Base-by-base conservation (phyloP, 345 rosid species). In the Microcos paniculata region DNA sequence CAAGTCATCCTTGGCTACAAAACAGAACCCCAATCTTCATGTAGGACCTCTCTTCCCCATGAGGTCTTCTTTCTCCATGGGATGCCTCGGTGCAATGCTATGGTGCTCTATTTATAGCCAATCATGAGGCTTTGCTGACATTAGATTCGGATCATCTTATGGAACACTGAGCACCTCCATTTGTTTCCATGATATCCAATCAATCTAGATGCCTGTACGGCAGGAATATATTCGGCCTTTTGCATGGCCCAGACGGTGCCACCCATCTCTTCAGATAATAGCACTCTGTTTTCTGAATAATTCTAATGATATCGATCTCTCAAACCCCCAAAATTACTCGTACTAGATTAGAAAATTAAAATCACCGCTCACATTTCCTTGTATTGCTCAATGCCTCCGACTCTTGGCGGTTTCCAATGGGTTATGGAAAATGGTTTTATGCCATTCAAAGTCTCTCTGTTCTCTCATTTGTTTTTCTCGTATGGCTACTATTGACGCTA, bases 1-100 rank as follows among this genome's bases (percentile, higher is more conserved):
- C 86, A 80, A 82, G 84, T 82, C 87, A 86, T 86, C 83, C 89
- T 82, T 84, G 86, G 89, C 89, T 80, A 82, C 85, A 15, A 79
- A 75, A 86, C 86, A 23, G 43, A 19, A 73, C 83, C 66, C 79
- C 61, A 18, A 62, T 79, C 87, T 82, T 77, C 87, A 80, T 73
- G 85, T 49, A 63, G 75, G 78, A 76, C 77, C 62, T 77, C 77
- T 80, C 85, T 77, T 76, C 79, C 48, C 45, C 57, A 62, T 59
- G 26, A 18, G 18, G 8, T 69, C 40, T 46, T 48, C 8, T 68
- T 49, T 28, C 58, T 49, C 72, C 58, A 80, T 23, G 52, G n/a
- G 70, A 65, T 23, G 70, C 46, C 26, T 62, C 18, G 35, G 19
- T 52, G 61, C 42, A 11, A n/a, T 12, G 45, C 19, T 72, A 12